Conservation (phyloP, 2,329 filamentous ascomycete species). For the Colletotrichum tabaci region DNA sequence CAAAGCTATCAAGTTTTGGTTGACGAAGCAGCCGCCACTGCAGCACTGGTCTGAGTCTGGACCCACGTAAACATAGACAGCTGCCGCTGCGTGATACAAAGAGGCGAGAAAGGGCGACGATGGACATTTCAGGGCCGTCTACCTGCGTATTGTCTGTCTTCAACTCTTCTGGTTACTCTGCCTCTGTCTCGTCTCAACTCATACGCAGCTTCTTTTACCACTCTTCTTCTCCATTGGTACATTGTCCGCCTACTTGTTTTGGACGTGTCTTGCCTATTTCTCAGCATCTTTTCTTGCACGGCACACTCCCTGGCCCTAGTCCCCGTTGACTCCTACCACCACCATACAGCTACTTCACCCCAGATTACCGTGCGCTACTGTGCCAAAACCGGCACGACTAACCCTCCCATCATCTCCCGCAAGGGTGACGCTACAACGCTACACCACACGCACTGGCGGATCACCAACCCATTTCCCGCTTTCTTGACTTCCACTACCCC, state of each 20-base stretch:
- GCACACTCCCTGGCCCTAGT: not conserved
- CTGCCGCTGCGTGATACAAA: slow-evolving; percentile 37
- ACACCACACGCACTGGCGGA: slow-evolving; percentile 18
- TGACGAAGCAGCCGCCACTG: slow-evolving; percentile 20
- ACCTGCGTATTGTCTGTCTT: not conserved
- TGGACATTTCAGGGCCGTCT: not conserved
- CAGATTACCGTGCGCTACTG: slow-evolving; percentile 11
- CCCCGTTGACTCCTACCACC: not conserved
- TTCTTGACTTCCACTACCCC: slow-evolving; percentile 22
- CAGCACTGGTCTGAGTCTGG: slow-evolving; percentile 20
- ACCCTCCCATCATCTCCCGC: slow-evolving; percentile 12
- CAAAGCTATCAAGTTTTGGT: not conserved
- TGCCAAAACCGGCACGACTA: slow-evolving; percentile 17
- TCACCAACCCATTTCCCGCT: slow-evolving; percentile 36
- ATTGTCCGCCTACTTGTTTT: slow-evolving; percentile 12
- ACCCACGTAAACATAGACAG: slow-evolving; percentile 36
- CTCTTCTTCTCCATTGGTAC: not conserved
- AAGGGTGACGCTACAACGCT: slow-evolving; percentile 29
- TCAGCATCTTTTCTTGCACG: slow-evolving; percentile 25
- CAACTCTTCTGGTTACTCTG: not conserved
- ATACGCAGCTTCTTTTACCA: not conserved
- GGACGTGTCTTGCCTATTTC: slow-evolving; percentile 26
- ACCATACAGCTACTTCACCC: not conserved
- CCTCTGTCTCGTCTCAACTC: not conserved
- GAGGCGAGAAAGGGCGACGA: slow-evolving; percentile 5